A percentile compares a stretch with the other conserved stretches of the same genome.
These are phyloP conservation scores for Cladosporium sphaerospermum DNA, from an alignment of 2,329 filamentous ascomycete species.

Conservation along the genomic window DNA sequence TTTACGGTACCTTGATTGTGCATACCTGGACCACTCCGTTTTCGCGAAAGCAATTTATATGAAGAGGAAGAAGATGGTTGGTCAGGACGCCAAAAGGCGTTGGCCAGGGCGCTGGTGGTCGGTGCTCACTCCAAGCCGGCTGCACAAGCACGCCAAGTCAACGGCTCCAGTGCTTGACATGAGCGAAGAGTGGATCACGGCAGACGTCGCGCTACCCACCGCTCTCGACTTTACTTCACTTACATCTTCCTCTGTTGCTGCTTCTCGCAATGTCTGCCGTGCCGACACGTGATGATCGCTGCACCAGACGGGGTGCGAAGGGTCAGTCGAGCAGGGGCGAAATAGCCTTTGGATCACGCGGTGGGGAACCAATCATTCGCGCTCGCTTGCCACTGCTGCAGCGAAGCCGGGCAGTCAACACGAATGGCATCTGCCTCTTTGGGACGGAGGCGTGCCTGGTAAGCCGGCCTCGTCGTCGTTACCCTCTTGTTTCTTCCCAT, in stretches of 20 bases:
- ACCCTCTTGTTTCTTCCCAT: neutral
- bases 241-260: neutral
- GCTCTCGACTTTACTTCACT: neutral
- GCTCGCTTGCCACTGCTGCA: neutral
- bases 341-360: slow-evolving; percentile 3
- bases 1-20: neutral
- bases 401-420: neutral
- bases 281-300: neutral
- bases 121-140: neutral
- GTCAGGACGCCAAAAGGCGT: neutral
- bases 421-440: slow-evolving; percentile 2
- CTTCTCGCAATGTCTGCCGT: neutral
- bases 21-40: neutral
- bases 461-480: slow-evolving; percentile 5
- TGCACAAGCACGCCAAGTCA: slow-evolving; percentile 1
- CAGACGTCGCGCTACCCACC: neutral
- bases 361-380: slow-evolving; percentile 7
- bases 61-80: too few species aligned
- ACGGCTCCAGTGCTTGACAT: neutral
- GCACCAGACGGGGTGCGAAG: neutral
- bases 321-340: neutral
- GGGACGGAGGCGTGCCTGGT: neutral
- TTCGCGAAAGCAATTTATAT: neutral
- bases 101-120: neutral
- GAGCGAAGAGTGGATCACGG: slow-evolving; percentile 7